Evolutionary conservation across 257 asterid genomes (phyloP), one percentile per base, ranked within the genome.

Genomic region (Hygrophila difformis): DNA sequence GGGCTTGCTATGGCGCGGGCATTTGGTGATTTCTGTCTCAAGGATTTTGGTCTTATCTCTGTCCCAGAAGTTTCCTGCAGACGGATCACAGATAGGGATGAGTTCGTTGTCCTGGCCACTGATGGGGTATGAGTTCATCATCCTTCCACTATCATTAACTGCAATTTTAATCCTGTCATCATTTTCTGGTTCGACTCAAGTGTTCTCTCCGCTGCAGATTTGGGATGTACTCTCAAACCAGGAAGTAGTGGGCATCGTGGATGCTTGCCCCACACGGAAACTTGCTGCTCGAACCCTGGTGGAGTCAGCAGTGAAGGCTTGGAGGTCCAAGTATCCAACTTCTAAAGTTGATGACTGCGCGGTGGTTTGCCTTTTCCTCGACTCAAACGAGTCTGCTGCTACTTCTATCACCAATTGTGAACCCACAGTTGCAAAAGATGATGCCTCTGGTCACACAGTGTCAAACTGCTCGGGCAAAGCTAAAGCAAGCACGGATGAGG

Each of bases 1-100:
- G 93, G 88, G 33, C 88, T 81, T 40, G 85, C 93, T 47, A 81
- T 78, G 88, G 85, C 93, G 3, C 85, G 88, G 43, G 84, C 88
- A 24, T 81, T 78, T 36, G 93, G 93, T 34, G 93, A 81, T 67
- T 81, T 81, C 60, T 78, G 93, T 53, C 88, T 81, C 49, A 81
- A 78, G 67, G 82, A 81, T 8, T 77, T 59, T 28, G 93, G 93
- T 59, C 69, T 81, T 18, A 81, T 81, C 63, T 74, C 93, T 8
- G 82, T 77, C 28, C 93, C 93, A 10, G 84, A 81, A 43, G 56
- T 81, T 29, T 72, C 74, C 14, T 55, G 65, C 10, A 73, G 93
- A 51, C 77, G 66, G 61, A 62, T 81, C 61, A 43, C 79, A 0
- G 77, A 74, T 47, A 55, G 61, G 31, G 93, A 81, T 28, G 84